Evolutionary conservation across 495 filamentous ascomycete genomes (phyloP).

Genomic region (Penicillium arizonense): DNA sequence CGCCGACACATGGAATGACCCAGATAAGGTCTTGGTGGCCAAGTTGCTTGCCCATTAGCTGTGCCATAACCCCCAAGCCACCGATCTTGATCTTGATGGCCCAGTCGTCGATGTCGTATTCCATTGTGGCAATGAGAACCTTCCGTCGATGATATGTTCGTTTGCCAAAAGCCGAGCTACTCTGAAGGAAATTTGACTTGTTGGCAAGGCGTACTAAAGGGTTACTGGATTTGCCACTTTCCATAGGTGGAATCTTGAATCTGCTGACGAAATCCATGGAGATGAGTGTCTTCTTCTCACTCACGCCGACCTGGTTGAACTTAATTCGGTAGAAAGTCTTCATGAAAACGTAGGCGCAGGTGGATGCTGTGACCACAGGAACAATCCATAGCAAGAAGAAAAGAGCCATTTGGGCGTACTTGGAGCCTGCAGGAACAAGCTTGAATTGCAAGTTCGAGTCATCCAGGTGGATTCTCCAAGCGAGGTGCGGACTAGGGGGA

Average conservation of each 20-base stretch:
- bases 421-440: slow-evolving; percentile 53
- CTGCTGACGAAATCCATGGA: slow-evolving; percentile 35
- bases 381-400: slow-evolving; percentile 57
- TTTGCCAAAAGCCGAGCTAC: slow-evolving; percentile 45
- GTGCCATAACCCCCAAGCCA: slow-evolving; percentile 67
- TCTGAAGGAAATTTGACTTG: slow-evolving; percentile 45
- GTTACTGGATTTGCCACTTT: slow-evolving; percentile 26
- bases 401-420: slow-evolving; percentile 56
- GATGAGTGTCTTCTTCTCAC: slow-evolving; percentile 44
- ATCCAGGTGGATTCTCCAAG: slow-evolving; percentile 56
- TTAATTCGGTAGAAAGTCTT: slow-evolving; percentile 69
- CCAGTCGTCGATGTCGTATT: slow-evolving; percentile 74
- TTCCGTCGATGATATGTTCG: slow-evolving; percentile 45
- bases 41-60: slow-evolving; percentile 69
- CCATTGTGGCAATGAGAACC: slow-evolving; percentile 68
- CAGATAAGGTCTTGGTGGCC: slow-evolving; percentile 68
- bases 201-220: slow-evolving; percentile 34
- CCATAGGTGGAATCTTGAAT: slow-evolving; percentile 17
- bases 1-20: slow-evolving; percentile 76
- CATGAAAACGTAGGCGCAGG: slow-evolving; percentile 59
- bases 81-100: slow-evolving; percentile 73
- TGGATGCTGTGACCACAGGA: slow-evolving; percentile 48
- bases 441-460: slow-evolving; percentile 54
- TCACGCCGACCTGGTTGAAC: slow-evolving; percentile 65
- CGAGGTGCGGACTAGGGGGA: slow-evolving; percentile 54